Percentiles rank a stretch among this genome's conserved stretches.
phyloP scores from a whole-genome alignment of 2,329 filamentous ascomycete genomes.

The Colletotrichum neosansevieriae region DNA sequence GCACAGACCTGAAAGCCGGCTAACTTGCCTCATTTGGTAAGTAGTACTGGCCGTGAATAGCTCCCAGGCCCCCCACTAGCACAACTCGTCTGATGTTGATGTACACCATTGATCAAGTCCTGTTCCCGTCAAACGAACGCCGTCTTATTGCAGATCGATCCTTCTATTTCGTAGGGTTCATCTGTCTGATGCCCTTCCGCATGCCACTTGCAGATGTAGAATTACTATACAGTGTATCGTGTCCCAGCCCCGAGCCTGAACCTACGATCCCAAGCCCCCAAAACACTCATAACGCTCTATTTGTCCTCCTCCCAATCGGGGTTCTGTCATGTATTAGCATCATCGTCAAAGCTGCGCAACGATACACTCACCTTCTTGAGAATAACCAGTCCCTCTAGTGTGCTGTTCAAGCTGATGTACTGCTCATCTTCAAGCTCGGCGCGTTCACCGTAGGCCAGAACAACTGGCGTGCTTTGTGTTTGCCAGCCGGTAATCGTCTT shows the following conservation, averaged over 20 bases:
- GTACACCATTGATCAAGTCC: too few species aligned
- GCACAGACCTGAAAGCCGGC: not conserved
- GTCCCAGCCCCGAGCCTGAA: slow-evolving; percentile 38
- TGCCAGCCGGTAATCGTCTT: slow-evolving; percentile 99
- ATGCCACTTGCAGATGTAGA: slow-evolving; percentile 38
- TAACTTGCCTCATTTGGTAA: not conserved
- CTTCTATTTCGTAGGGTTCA: slow-evolving; percentile 38
- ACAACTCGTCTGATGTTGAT: too few species aligned
- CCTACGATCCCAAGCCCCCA: slow-evolving; percentile 30
- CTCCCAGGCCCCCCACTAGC: too few species aligned
- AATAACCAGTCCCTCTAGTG: slow-evolving; percentile 94
- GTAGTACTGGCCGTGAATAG: too few species aligned
- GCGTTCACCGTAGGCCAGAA: slow-evolving; percentile 93
- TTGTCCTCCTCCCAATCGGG: slow-evolving; percentile 67
- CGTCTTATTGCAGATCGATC: slow-evolving; percentile 31
- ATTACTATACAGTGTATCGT: slow-evolving; percentile 42
- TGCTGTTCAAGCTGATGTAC: slow-evolving; percentile 92
- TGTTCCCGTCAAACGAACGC: slow-evolving; percentile 9
- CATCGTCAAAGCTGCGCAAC: not conserved
- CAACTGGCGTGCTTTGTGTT: slow-evolving; percentile 97
- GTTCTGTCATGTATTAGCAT: slow-evolving; percentile 54
- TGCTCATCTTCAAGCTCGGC: slow-evolving; percentile 98
- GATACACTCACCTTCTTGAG: slow-evolving; percentile 84
- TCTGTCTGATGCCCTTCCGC: slow-evolving; percentile 35
- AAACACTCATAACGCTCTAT: slow-evolving; percentile 45